A percentile compares a stretch with the other conserved stretches of the same genome.
Conservation (phyloP, 345 rosid genomes). For the Anacardium occidentale region DNA sequence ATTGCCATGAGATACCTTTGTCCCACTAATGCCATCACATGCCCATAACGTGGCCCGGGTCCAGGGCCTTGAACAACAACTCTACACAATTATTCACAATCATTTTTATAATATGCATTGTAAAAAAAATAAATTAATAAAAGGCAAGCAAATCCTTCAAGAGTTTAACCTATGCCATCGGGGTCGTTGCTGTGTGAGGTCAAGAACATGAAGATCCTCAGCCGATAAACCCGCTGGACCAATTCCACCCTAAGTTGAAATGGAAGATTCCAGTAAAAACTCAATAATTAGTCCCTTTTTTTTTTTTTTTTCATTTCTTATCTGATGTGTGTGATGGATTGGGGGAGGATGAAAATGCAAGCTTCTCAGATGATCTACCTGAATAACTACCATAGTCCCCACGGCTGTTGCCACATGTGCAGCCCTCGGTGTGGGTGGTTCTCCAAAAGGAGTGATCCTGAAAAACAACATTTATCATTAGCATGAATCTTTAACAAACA, state of each 20-base stretch:
- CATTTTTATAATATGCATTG: conserved; percentile 20
- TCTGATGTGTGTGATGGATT: not conserved
- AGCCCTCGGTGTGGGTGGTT: conserved; percentile 98
- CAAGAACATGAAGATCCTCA: conserved; percentile 99
- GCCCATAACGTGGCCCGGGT: conserved; percentile 99
- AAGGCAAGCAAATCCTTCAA: conserved; percentile 12
- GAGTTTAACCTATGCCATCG: conserved; percentile 88
- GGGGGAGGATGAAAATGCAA: not conserved
- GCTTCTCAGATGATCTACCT: conserved; percentile 46
- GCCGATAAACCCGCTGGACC: conserved; percentile 99
- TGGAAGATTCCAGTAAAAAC: conserved; percentile 19
- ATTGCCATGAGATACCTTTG: conserved; percentile 99
- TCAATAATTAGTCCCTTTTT: not conserved
- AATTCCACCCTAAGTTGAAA: conserved; percentile 80
- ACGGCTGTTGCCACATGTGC: conserved; percentile 99
- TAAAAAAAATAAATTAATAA: conserved; percentile 7
- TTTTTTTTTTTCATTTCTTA: too few species aligned
- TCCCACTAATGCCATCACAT: conserved; percentile 99
- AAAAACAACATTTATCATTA: conserved; percentile 17
- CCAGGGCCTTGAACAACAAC: conserved; percentile 99
- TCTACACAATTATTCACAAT: conserved; percentile 41
- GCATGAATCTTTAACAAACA: not conserved
- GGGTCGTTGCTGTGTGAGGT: conserved; percentile 92
- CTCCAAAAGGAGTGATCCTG: conserved; percentile 90
- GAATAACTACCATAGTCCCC: conserved; percentile 99